A percentile compares a stretch with the other conserved stretches of the same genome.
Conservation (phyloP, 345 rosid genomes). For the Gossypium bickii region DNA sequence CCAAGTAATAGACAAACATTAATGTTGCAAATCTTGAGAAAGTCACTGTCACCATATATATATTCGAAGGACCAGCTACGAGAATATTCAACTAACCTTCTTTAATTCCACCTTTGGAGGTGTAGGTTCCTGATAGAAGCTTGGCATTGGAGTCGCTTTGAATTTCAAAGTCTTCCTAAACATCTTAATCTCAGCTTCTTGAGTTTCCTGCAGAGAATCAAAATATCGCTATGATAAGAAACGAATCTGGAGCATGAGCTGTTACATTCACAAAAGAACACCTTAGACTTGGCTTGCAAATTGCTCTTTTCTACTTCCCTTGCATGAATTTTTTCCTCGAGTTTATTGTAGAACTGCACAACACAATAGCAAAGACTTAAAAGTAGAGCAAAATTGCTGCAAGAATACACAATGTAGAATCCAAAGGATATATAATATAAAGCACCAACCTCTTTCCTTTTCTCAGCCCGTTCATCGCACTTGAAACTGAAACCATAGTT, state of each 20-base stretch:
- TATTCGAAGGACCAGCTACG: background rate
- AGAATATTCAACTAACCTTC: slow-evolving; percentile 48
- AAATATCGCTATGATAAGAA: slow-evolving; percentile 1
- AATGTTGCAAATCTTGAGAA: background rate
- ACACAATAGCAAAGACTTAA: slow-evolving; percentile 14
- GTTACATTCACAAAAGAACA: slow-evolving; percentile 23
- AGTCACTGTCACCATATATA: background rate
- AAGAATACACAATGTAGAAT: slow-evolving; percentile 7
- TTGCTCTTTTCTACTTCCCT: slow-evolving; percentile 71
- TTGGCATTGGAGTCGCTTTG: slow-evolving; percentile 98
- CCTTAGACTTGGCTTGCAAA: slow-evolving; percentile 96
- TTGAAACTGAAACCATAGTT: slow-evolving; percentile 94
- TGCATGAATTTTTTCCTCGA: slow-evolving; percentile 96
- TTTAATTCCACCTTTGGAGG: slow-evolving; percentile 82
- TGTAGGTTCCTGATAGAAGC: slow-evolving; percentile 92
- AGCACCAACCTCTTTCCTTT: slow-evolving; percentile 81
- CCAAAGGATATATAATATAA: slow-evolving; percentile 10
- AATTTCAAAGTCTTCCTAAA: slow-evolving; percentile 87
- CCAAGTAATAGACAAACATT: background rate
- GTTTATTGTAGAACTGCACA: slow-evolving; percentile 83
- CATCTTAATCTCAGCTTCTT: slow-evolving; percentile 90
- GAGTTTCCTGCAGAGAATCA: slow-evolving; percentile 60
- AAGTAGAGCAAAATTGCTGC: background rate
- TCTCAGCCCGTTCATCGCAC: slow-evolving; percentile 98
- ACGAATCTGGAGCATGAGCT: background rate